These are phyloP conservation scores for Penicillium paneum DNA, from an alignment of 2,329 filamentous ascomycete species.

Conservation along the genomic window DNA sequence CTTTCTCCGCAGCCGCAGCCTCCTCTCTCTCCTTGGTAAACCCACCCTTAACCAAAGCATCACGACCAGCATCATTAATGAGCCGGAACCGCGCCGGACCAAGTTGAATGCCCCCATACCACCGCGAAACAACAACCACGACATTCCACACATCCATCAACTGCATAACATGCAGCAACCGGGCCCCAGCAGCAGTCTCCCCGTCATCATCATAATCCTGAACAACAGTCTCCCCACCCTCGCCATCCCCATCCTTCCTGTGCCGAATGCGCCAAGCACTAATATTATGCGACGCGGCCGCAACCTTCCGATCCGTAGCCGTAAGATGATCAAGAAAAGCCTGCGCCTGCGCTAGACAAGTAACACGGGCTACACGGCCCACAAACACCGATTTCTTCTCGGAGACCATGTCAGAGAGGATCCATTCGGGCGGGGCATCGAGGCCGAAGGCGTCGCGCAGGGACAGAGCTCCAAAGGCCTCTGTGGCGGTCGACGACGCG, in stretches of 20 bases:
- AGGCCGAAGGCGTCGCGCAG: constrained; percentile 31
- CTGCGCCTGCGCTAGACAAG: constrained; percentile 67
- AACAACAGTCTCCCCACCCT: constrained; percentile 52
- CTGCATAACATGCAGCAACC: constrained; percentile 86
- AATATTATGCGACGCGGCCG: constrained; percentile 92
- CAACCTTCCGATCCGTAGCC: constrained; percentile 75
- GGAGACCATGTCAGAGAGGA: constrained; percentile 66
- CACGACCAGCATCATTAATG: constrained; percentile 82
- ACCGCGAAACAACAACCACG: constrained; percentile 87
- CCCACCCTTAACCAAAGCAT: constrained; percentile 75
- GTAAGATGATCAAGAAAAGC: constrained; percentile 71
- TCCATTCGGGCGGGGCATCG: constrained; percentile 60
- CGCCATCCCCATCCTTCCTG: constrained; percentile 31
- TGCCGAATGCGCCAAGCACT: constrained; percentile 81
- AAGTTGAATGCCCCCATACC: constrained; percentile 89
- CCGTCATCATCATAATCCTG: constrained; percentile 97
- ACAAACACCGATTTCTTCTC: constrained; percentile 89
- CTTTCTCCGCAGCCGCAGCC: constrained; percentile 45
- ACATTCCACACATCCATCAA: constrained; percentile 91
- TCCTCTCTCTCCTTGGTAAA: constrained; percentile 51
- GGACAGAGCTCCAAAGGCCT: constrained; percentile 27
- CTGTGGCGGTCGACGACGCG: not conserved
- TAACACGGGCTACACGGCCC: constrained; percentile 69
- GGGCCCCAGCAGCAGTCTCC: constrained; percentile 83
- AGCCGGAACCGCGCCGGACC: constrained; percentile 86